Base-by-base conservation (phyloP, 306 rosid species). In the Prunus davidiana region DNA sequence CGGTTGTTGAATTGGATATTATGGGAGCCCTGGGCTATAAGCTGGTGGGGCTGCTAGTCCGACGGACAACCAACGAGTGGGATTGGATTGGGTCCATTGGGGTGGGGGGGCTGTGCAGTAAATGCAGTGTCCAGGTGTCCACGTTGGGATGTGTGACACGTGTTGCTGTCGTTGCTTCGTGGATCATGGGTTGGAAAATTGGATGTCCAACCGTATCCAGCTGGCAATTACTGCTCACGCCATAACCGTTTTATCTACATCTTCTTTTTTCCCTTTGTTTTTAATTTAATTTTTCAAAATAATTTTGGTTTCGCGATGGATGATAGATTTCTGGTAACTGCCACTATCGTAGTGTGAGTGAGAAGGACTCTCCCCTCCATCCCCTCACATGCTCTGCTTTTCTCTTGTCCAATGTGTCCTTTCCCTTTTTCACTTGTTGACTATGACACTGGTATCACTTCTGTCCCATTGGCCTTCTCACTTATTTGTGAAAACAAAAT, bases 111-210 rank as follows among this genome's bases (percentile, higher is more conserved):
- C 11, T 38, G 43, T 38, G 65, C 34, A 71, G 76, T 78, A 64
- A 64, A 54, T 64, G 73, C 32, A 12, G 49, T 34, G 67, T 71
- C 78, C 71, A 72, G 60, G 79, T 80, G 86, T 56, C 70, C 67
- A 80, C 15, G 81, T 81, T 66, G 79, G 69, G 82, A 63, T 38
- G 61, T 71, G 74, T 50, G 72, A 89, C 89, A 89, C 84, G 86
- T 89, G 81, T 50, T 16, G 16, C 16, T 49, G 80, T 49, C 11
- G 15, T 6, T 49, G 63, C 43, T 79, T 67, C 67, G 12, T 20
- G 58, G 34, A 13, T 12, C 34, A 4, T 55, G 52, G 34, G 46
- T 63, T 71, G 34, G 65, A 61, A 38, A 60, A 24, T 27, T 12
- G 65, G 50, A n/a, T 24, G 66, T 56, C 70, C 69, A 64, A 72